Conservation (phyloP, 176 grass and related monocot genomes). For the Tuctoria greenei region DNA sequence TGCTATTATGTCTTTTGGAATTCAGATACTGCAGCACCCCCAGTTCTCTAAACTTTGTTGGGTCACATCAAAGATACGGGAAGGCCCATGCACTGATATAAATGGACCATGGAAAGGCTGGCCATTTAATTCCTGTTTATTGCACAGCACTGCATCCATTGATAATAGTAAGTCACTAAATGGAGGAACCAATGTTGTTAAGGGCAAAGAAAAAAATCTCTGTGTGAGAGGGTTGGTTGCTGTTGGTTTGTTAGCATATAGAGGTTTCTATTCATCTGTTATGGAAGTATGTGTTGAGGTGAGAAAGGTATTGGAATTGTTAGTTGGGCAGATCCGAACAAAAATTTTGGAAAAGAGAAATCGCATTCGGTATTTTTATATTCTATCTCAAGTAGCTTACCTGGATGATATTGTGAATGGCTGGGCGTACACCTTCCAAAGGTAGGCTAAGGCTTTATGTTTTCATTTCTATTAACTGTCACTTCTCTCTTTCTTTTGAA, state of each 20-base stretch:
- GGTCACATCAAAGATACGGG: conserved; percentile 82
- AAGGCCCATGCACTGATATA: conserved; percentile 84
- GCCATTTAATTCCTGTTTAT: conserved; percentile 95
- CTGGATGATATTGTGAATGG: conserved; percentile 82
- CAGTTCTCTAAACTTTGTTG: conserved; percentile 97
- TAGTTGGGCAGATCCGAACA: conserved; percentile 63
- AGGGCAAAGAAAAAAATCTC: conserved; percentile 55
- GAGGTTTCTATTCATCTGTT: conserved; percentile 71
- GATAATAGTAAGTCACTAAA: conserved; percentile 41
- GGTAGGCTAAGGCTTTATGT: conserved; percentile 43
- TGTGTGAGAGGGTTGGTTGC: conserved; percentile 77
- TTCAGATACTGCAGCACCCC: conserved; percentile 79
- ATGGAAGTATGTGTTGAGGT: conserved; percentile 80
- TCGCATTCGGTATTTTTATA: conserved; percentile 62
- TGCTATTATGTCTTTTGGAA: conserved; percentile 80
- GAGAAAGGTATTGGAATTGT: conserved; percentile 87
- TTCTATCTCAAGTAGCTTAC: conserved; percentile 85
- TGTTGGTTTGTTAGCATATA: conserved; percentile 90
- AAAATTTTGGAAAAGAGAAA: conserved; percentile 76
- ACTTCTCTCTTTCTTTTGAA: conserved; percentile 34
- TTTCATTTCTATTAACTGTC: conserved; percentile 35
- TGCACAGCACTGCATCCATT: conserved; percentile 39
- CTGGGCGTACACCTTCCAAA: conserved; percentile 85
- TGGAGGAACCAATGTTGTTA: conserved; percentile 54
- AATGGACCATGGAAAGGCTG: conserved; percentile 95